Evolutionary conservation across 768 basidiomycete genomes (phyloP).

Genomic region (Lactarius pseudohatsudake): DNA sequence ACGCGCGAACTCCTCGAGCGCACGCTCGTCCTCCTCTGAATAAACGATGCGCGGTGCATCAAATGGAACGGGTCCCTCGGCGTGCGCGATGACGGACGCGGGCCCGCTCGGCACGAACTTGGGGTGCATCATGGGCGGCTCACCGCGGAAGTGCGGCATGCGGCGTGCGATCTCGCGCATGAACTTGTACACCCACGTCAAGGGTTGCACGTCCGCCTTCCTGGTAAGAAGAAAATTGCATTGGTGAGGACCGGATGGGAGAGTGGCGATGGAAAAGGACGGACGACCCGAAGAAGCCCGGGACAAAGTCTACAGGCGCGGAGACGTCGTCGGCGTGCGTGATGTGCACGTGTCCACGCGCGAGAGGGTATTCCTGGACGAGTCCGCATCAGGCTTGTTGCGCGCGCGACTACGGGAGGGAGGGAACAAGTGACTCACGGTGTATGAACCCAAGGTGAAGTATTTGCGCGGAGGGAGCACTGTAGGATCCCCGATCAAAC

Average conservation of each 20-base stretch:
- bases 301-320: conserved; percentile 30
- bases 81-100: conserved; percentile 27
- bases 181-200: conserved; percentile 57
- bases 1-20: conserved; percentile 35
- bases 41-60: conserved; percentile 35
- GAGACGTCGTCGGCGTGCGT: conserved; percentile 29
- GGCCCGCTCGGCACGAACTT: conserved; percentile 34
- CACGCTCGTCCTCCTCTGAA: conserved; percentile 37
- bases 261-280: conserved; percentile 23
- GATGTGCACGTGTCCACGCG: conserved; percentile 30
- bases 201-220: conserved; percentile 39
- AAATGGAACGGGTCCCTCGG: conserved; percentile 30
- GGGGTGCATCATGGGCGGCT: conserved; percentile 34
- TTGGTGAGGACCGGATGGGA: neutral
- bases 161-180: conserved; percentile 54
- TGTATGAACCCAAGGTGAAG: conserved; percentile 21
- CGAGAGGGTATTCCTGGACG: conserved; percentile 25
- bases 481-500: neutral
- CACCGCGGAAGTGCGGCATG: conserved; percentile 42
- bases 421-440: neutral
- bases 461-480: conserved; percentile 23
- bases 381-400: neutral
- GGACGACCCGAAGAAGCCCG: conserved; percentile 33
- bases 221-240: conserved; percentile 19
- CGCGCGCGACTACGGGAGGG: no score